Evolutionary conservation across 202 grass and related monocot genomes (phyloP), one percentile per base, ranked within the genome.

Genomic region (Setaria viridis): DNA sequence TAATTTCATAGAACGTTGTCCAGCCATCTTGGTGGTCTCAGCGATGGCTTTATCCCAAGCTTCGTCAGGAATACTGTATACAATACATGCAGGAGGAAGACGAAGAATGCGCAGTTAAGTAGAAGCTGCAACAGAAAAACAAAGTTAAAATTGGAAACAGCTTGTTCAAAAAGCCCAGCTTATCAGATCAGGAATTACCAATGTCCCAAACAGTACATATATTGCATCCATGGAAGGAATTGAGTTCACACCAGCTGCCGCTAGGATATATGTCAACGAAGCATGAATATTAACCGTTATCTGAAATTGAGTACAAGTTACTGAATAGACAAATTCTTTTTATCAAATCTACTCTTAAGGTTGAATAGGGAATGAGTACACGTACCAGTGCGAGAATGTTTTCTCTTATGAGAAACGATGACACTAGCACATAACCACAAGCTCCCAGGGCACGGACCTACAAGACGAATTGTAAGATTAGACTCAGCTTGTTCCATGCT

Each of bases 261-360:
- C 77, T 58, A 98, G 87, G 46, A 92, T 85, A 79, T 84, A 98
- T 25, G 95, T 95, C 48, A 98, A 67, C 21, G 93, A 95, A 76
- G 93, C 93, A 82, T 98, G 93, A 77, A 98, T 92, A 37, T 94
- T 98, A 73, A 98, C 87, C n/a, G 93, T 98, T 85, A 98, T 95
- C 93, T 98, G 87, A 78, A 92, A 85, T 82, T 71, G 17, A 68
- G 74, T 35, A 86, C 32, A 78, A 53, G 47, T 74, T 76, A 62
- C 19, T 84, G 17, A 85, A 72, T 19, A 87, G 47, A 88, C 39
- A 2, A 50, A 13, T 60, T 62, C 56, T 60, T 41, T 67, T 21
- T 45, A 10, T 66, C 6, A 20, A 6, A 5, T n/a, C 75, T 55
- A 25, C 56, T 84, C 50, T 76, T 55, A 90, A 67, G 33, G 21